Conservation (phyloP, 139 green algal genomes). For the Marvania coccoides region DNA sequence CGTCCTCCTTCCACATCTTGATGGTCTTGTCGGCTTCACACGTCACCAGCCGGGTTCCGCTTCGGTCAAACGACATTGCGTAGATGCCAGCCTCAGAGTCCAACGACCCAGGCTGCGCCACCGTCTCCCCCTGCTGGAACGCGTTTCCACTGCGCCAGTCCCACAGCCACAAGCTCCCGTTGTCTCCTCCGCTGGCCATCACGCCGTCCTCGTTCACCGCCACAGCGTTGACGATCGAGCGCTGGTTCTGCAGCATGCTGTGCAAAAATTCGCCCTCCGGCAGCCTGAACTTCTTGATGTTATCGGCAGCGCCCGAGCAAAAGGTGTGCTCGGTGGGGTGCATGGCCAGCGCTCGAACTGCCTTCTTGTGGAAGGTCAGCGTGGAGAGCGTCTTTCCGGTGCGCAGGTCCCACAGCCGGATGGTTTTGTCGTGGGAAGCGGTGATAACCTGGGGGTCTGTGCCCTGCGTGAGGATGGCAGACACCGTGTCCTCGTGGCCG, state of each 20-base stretch:
- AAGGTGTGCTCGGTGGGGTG: conserved; percentile 88
- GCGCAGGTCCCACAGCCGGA: conserved; percentile 83
- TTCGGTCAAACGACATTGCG: conserved; percentile 66
- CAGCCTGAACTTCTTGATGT: conserved; percentile 97
- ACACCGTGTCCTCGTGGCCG: conserved; percentile 93
- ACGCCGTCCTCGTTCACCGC: conserved; percentile 94
- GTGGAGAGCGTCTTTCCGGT: conserved; percentile 70
- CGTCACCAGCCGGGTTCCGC: conserved; percentile 74
- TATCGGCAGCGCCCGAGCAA: conserved; percentile 76
- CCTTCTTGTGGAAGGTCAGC: conserved; percentile 99
- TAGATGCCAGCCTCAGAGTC: conserved; percentile 83
- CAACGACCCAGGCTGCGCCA: conserved; percentile 88
- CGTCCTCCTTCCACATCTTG: conserved; percentile 96
- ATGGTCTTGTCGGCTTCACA: conserved; percentile 97
- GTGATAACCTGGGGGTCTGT: conserved; percentile 91
- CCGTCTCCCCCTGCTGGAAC: conserved; percentile 81
- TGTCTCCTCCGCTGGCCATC: conserved; percentile 69
- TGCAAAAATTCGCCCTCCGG: conserved; percentile 89
- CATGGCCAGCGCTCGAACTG: conserved; percentile 55
- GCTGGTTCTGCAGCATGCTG: conserved; percentile 93
- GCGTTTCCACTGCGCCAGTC: conserved; percentile 92
- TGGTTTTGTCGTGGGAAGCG: conserved; percentile 75
- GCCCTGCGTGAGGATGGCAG: conserved; percentile 73
- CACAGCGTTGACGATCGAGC: conserved; percentile 87
- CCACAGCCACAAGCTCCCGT: conserved; percentile 79